Base-by-base conservation (phyloP, 495 filamentous ascomycete species). In the Lentithecium fluviatile region DNA sequence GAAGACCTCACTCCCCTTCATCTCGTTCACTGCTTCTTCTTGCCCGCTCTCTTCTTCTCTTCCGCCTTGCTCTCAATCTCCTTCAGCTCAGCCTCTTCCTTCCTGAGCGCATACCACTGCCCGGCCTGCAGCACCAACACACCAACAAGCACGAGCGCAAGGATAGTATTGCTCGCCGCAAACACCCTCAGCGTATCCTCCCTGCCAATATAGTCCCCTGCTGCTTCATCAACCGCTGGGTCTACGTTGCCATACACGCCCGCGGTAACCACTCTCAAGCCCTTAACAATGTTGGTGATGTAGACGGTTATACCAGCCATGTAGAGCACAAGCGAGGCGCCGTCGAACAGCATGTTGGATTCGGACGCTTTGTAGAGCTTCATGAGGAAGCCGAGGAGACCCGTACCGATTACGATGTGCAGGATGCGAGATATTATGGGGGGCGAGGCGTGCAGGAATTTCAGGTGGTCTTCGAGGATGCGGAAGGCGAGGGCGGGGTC, bases 81-180 rank as follows among this genome's bases (percentile, higher is more conserved):
- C 71, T 83, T 85, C 62, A 78, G 79, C 76, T 97, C 93, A 75
- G 91, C 86, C 70, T 78, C 78, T 73, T 97, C 91, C 82, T 94
- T 96, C 62, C 85, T 77, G 81, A 96, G 91, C 24, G 95, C 94
- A 78, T 98, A 98, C 94, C 94, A 98, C 80, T 97, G 93, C 12
- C 95, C 94, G 7, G 90, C 92, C 83, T 98, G 95, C 69, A 98
- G 77, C 29, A 95, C 89, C 60, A 98, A 68, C 25, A 98, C 89
- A 2, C 94, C 94, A 0, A 96, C 85, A 51, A 97, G 73, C 24
- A 98, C 90, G 38, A 98, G 77, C 49, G 92, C 94, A 40, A 97
- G 69, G 64, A 98, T 98, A 2, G 93, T 96, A 71, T 97, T 95
- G 73, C 89, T 96, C 25, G 94, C 94, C n/a, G 90, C 86, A 60